phyloP scores from a whole-genome alignment of 306 rosid species.

The Senna siamea region DNA sequence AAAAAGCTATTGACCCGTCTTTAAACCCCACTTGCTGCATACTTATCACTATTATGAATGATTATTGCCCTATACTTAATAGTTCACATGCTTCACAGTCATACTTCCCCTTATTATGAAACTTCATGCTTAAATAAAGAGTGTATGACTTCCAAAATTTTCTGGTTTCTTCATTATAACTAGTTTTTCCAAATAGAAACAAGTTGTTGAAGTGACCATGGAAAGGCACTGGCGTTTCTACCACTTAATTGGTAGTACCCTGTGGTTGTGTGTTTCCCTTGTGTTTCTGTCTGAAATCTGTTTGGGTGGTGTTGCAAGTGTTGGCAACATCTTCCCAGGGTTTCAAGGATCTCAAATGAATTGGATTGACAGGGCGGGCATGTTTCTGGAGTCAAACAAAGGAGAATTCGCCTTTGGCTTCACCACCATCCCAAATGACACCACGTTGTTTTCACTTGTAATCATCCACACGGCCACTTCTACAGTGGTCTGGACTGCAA shows the following conservation, averaged over 20 bases:
- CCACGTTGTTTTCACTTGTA: constrained; percentile 52
- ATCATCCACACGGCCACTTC: constrained; percentile 43
- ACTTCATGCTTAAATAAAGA: not conserved
- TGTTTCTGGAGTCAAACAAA: constrained; percentile 55
- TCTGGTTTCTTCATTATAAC: no score
- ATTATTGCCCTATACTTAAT: not conserved
- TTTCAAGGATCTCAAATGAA: constrained; percentile 57
- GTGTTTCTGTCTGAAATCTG: constrained; percentile 36
- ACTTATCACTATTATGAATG: not conserved
- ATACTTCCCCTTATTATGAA: not conserved
- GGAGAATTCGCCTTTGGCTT: constrained; percentile 64
- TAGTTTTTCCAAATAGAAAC: not conserved
- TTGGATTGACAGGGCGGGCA: constrained; percentile 52
- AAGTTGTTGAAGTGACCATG: constrained; percentile 50
- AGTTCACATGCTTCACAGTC: not conserved
- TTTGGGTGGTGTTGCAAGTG: constrained; percentile 39
- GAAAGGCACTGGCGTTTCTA: no score
- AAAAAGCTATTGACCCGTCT: constrained; percentile 17
- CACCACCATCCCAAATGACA: constrained; percentile 39
- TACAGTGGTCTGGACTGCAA: constrained; percentile 59
- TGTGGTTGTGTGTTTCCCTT: constrained; percentile 40
- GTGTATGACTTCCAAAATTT: not conserved
- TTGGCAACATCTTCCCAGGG: constrained; percentile 45
- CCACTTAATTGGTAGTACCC: no score
- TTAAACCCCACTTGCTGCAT: constrained; percentile 22